phyloP scores from a whole-genome alignment of 768 basidiomycete species.

The Xanthoconium purpureum region DNA sequence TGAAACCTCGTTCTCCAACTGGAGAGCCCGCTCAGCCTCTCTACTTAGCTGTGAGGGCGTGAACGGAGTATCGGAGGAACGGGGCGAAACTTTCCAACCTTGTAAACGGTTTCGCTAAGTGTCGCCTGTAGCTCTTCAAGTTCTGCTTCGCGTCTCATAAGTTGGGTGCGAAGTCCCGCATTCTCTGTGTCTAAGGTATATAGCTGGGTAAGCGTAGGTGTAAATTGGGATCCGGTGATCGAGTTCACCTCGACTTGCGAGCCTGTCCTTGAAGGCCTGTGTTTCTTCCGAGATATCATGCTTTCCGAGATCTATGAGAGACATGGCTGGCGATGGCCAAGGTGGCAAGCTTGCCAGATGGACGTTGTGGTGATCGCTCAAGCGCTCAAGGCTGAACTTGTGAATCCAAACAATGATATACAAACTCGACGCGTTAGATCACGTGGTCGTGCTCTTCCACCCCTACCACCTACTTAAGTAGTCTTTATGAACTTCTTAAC shows the following conservation, averaged over 20 bases:
- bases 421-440: constrained; percentile 29
- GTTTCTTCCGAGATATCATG: constrained; percentile 39
- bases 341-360: constrained; percentile 16
- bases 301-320: constrained; percentile 38
- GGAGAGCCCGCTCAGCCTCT: constrained; percentile 55
- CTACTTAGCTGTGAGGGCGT: constrained; percentile 44
- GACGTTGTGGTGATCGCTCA: constrained; percentile 6
- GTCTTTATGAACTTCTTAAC: constrained; percentile 9
- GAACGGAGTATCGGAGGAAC: background rate
- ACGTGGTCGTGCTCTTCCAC: constrained; percentile 30
- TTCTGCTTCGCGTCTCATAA: constrained; percentile 38
- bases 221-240: background rate
- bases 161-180: constrained; percentile 32
- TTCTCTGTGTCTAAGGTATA: constrained; percentile 33
- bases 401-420: constrained; percentile 27
- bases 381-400: constrained; percentile 1
- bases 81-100: constrained; percentile 26
- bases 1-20: constrained; percentile 50
- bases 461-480: background rate
- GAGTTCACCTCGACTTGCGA: constrained; percentile 37
- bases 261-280: constrained; percentile 34
- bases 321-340: constrained; percentile 29
- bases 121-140: constrained; percentile 33
- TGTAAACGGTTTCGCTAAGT: constrained; percentile 36
- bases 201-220: constrained; percentile 4